Evolutionary conservation across 352 stramenopile genomes (phyloP).

Genomic region (Phytophthora vignae): DNA sequence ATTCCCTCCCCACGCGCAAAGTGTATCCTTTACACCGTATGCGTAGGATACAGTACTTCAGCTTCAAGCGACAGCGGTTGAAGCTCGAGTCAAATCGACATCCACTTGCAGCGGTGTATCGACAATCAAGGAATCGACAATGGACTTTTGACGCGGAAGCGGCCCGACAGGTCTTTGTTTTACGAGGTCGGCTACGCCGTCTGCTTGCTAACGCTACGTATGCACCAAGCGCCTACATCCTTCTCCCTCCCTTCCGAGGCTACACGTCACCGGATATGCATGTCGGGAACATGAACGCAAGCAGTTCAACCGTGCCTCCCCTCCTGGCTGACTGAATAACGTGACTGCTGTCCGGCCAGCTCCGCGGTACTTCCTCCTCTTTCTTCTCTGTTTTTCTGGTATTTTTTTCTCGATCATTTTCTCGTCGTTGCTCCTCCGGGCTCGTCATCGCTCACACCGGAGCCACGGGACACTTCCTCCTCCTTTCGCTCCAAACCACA

Average conservation of each 20-base stretch:
- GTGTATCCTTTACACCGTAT: too few relatives aligned
- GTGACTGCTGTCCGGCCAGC: conserved; percentile 28
- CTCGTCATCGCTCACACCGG: conserved; percentile 10
- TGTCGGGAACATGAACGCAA: conserved; percentile 38
- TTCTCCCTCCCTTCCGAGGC: conserved; percentile 20
- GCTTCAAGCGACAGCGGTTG: conserved; percentile 1
- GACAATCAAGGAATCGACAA: conserved; percentile 17
- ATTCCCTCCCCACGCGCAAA: too few relatives aligned
- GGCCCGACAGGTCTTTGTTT: conserved; percentile 40
- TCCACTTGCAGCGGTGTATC: conserved; percentile 3
- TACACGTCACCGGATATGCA: conserved; percentile 44
- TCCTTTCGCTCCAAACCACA: conserved; percentile 23
- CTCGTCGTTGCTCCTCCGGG: conserved; percentile 1
- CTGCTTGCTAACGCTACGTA: conserved; percentile 42
- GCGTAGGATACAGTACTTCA: conserved; percentile 1
- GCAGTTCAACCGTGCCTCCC: conserved; percentile 20
- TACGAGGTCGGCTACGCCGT: conserved; percentile 34
- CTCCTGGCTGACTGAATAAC: conserved; percentile 38
- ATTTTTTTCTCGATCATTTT: conserved; percentile 26
- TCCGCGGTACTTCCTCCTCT: conserved; percentile 22
- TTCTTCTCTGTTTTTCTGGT: conserved; percentile 27
- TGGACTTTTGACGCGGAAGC: conserved; percentile 18
- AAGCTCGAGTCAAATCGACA: conserved; percentile 1
- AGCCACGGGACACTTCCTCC: conserved; percentile 3
- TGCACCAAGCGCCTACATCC: conserved; percentile 32